phyloP scores from a whole-genome alignment of 2,329 filamentous ascomycete genomes.

The Aspergillus viridinutans region DNA sequence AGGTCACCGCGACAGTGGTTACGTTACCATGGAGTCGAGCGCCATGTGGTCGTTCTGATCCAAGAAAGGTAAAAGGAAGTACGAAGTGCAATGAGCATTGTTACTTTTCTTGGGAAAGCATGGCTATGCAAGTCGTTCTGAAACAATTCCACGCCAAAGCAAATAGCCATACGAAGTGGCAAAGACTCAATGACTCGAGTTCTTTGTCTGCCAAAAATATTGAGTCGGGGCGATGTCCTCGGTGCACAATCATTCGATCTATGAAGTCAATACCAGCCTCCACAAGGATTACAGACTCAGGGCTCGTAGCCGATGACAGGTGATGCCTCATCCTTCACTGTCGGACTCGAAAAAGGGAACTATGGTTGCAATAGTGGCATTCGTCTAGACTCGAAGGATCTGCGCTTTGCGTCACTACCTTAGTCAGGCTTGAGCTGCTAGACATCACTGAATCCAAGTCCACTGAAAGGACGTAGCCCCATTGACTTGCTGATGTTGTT shows the following conservation, averaged over 20 bases:
- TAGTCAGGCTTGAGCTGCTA: not conserved
- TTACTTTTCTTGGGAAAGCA: not conserved
- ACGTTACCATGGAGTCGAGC: not conserved
- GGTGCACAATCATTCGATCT: not conserved
- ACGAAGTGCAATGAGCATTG: not conserved
- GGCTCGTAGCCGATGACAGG: no score
- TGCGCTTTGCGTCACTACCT: not conserved
- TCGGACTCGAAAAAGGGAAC: no score
- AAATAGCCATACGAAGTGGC: not conserved
- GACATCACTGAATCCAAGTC: not conserved
- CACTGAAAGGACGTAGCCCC: not conserved
- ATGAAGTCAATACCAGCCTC: not conserved
- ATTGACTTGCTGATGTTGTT: not conserved
- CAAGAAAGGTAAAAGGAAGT: not conserved
- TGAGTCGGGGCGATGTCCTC: not conserved
- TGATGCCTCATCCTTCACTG: no score
- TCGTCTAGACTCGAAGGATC: not conserved
- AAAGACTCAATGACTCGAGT: not conserved
- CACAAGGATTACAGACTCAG: not conserved
- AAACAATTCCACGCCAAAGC: not conserved
- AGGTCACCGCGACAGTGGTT: not conserved
- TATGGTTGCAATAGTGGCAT: not conserved
- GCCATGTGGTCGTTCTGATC: not conserved
- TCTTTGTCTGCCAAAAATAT: not conserved
- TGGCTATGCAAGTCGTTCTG: not conserved